Evolutionary conservation across 495 filamentous ascomycete genomes (phyloP).

Genomic region (Penicillium coprophilum): DNA sequence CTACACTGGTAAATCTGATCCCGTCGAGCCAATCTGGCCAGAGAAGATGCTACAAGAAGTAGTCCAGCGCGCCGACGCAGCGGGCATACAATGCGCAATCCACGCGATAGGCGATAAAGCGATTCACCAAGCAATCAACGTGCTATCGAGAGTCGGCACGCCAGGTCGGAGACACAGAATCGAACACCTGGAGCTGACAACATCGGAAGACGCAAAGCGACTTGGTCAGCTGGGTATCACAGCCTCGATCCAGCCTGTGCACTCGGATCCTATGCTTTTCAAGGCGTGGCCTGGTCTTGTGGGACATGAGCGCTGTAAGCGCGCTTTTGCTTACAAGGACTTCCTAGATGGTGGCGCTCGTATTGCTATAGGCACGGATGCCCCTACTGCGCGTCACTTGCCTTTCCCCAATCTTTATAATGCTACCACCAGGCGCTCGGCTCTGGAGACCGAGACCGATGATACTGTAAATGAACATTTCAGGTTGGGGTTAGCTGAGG

Average conservation of each 20-base stretch:
- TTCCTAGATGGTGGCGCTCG: conserved; percentile 56
- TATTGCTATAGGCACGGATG: conserved; percentile 59
- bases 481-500: conserved; percentile 50
- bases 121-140: conserved; percentile 55
- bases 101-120: conserved; percentile 66
- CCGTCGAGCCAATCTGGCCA: conserved; percentile 57
- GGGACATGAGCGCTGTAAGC: conserved; percentile 51
- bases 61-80: conserved; percentile 51
- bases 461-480: conserved; percentile 55
- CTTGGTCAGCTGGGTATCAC: conserved; percentile 59
- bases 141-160: conserved; percentile 46
- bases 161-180: conserved; percentile 51
- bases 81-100: conserved; percentile 60
- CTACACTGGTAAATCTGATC: conserved; percentile 47
- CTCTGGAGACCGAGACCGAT: conserved; percentile 46
- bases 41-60: conserved; percentile 51
- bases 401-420: conserved; percentile 58
- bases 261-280: conserved; percentile 60
- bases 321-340: conserved; percentile 63
- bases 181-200: conserved; percentile 61
- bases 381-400: conserved; percentile 56
- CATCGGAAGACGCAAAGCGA: conserved; percentile 50
- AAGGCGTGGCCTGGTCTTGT: conserved; percentile 59
- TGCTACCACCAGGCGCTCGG: conserved; percentile 56
- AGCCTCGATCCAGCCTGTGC: conserved; percentile 62